Evolutionary conservation across 768 basidiomycete genomes (phyloP).

Genomic region (Trametes cubensis): DNA sequence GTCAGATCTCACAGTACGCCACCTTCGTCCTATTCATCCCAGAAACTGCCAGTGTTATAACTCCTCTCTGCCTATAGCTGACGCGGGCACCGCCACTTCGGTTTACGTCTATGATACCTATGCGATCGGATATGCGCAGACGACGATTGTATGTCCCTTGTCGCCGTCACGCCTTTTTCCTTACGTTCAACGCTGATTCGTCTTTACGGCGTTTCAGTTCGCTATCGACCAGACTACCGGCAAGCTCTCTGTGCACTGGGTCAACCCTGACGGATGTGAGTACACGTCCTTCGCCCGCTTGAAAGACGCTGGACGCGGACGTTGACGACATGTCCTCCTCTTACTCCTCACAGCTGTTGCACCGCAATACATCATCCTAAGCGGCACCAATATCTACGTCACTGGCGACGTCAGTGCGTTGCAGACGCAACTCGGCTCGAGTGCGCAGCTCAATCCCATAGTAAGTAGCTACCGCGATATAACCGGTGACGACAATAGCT

Average conservation of each 20-base stretch:
- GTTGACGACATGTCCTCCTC: background rate
- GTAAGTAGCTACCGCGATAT: background rate
- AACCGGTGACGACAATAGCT: background rate
- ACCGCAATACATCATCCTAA: conserved; percentile 11
- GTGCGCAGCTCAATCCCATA: conserved; percentile 4
- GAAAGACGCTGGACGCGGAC: too few species aligned
- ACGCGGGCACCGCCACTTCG: conserved; percentile 15
- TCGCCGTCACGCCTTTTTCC: too few species aligned
- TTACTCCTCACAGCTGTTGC: background rate
- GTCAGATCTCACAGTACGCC: conserved; percentile 21
- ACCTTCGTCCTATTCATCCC: background rate
- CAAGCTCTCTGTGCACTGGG: conserved; percentile 23
- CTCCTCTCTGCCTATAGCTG: conserved; percentile 4
- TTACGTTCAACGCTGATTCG: too few species aligned
- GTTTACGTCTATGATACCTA: conserved; percentile 27
- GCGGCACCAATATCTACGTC: conserved; percentile 18
- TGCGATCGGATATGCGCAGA: conserved; percentile 28
- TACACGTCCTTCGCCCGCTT: background rate
- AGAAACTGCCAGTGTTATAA: background rate
- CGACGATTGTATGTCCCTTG: conserved; percentile 20
- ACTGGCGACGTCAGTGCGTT: conserved; percentile 22
- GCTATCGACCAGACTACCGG: conserved; percentile 14
- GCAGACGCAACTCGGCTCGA: conserved; percentile 14
- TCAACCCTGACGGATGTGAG: conserved; percentile 30
- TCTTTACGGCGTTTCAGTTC: conserved; percentile 13